Evolutionary conservation across 768 basidiomycete genomes (phyloP), one percentile per base, ranked within the genome.

Genomic region (Macrolepiota fuliginosa): DNA sequence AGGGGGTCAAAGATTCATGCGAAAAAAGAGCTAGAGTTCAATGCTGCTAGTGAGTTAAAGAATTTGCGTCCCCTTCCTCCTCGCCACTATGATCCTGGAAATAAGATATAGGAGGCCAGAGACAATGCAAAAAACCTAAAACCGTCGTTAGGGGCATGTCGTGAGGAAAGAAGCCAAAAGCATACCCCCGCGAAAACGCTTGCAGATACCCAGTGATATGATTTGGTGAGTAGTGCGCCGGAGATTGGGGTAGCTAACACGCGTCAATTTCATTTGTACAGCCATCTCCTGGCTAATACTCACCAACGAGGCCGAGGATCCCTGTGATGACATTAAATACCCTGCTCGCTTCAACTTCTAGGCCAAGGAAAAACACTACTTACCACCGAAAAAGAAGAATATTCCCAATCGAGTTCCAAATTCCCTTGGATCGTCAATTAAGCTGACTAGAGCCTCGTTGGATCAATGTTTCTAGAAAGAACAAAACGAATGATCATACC

Each of bases 331-430:
- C 32, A 49, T 19, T 46, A 53, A 25, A 37, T n/a, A n/a, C n/a
- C 19, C 29, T 32, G 29, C 7, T 45, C 15, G 9, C 13, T 2
- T 45, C 42, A 45, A 19, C 17, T 19, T 40, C 39, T n/a, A 40
- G n/a, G 15, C 19, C n/a, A 45, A 45, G n/a, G 1, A 45, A 12
- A 29, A 1, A 40, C 37, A 19, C 2, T 25, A 56, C 59, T 42
- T 57, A 82, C 82, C 79, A 63, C 77, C 77, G 27, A 75, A 54
- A 6, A 73, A 77, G 54, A 82, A 82, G 42, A 70, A 72, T 25
- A 84, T 66, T 0, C 83, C 81, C 66, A 84, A 73, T 15, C 83
- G 69, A 5, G 77, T 76, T 61, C 84, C 84, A 10, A 83, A 69
- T 65, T 84, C 81, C 19, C 73, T 76, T 1, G 75, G 59, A 63